Base-by-base conservation (phyloP, 2,329 filamentous ascomycete species). In the Teratosphaeria gauchensis region DNA sequence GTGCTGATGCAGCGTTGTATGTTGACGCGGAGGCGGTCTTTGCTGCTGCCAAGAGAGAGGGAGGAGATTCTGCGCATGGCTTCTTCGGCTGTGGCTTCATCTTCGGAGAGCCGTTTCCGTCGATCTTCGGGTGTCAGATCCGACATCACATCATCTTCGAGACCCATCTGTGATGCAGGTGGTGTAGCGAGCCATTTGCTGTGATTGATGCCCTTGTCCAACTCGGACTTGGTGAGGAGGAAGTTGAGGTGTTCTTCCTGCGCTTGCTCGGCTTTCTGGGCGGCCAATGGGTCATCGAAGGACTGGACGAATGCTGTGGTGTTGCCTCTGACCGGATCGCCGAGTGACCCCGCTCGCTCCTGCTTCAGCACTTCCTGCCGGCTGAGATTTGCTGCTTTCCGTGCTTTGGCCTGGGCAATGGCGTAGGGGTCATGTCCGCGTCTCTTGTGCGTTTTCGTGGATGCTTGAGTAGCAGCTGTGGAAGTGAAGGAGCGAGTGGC, bases 291-390 rank as follows among this genome's bases (percentile, higher is more conserved):
- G 9, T 81, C 83, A 69, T 90, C 87, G 66, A 96, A 85, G 2
- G 90, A 92, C 75, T 90, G 82, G 67, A 96, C 77, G 70, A 96
- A 96, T 32, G 91, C 83, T 16, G 94, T 96, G 42, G 82, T 75
- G 60, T 86, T 80, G 69, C 92, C 94, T 66, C 86, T 82, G 63
- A 99, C 79, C 0, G 91, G 89, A 73, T 95, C 84, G 55, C 92
- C 92, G 64, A 87, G 79, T 53, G 80, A 80, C 53, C 80, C 80
- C 59, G 83, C 79, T 60, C 89, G 84, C 70, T 85, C 78, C 63
- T 83, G 77, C 61, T 84, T 74, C 58, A 97, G 81, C 62, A 85
- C 84, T 62, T 83, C 80, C 68, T 87, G 90, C 56, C 90, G 85
- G 69, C 87, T 83, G 53, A 92, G 73, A 71, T 96, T 95, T 64